Base-by-base conservation (phyloP, 225 moss, liverwort and hornwort species). In the Physcomitrellopsis africana region DNA sequence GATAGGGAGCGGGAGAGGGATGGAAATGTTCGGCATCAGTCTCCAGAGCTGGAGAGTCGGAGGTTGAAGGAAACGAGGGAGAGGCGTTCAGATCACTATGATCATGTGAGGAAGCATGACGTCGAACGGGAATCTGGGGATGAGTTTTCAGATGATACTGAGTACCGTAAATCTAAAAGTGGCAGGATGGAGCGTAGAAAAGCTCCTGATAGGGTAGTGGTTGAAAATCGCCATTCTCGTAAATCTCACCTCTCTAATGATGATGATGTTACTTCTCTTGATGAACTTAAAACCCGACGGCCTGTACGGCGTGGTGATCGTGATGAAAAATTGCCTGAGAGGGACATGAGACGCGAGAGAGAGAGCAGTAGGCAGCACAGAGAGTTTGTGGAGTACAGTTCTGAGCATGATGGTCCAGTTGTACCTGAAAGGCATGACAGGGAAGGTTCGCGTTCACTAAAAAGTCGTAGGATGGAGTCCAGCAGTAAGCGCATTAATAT, bases 1-100 rank as follows among this genome's bases (percentile, higher is more conserved):
- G 94, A 91, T 7, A 90, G 92, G 78, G 94, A 92, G 41, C 84
- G 94, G 80, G 94, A 91, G 9, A 90, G 92, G 78, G 94, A 92
- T 54, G 87, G 83, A 45, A 83, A 83, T 60, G 71, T 82, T 70
- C 90, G 79, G 51, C 86, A 84, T 68, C 89, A 84, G 73, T 92
- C 94, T 22, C 87, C 86, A 63, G 96, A 97, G 18, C 78, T 87
- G 60, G 96, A 97, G 48, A 80, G 71, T 70, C 83, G 87, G 72
- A 87, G 92, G 80, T 81, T 81, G 58, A 87, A 86, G 65, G 91
- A 92, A 72, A 81, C 77, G 53, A 77, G 81, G 67, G 92, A 94
- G 69, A 89, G 89, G 80, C 89, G 88, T 69, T 80, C 81, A 63
- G 82, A 85, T 52, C 57, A 81, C 16, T 84, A 90, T 53, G 87